Conservation (phyloP, 345 rosid species). For the Eucalyptus rudis region DNA sequence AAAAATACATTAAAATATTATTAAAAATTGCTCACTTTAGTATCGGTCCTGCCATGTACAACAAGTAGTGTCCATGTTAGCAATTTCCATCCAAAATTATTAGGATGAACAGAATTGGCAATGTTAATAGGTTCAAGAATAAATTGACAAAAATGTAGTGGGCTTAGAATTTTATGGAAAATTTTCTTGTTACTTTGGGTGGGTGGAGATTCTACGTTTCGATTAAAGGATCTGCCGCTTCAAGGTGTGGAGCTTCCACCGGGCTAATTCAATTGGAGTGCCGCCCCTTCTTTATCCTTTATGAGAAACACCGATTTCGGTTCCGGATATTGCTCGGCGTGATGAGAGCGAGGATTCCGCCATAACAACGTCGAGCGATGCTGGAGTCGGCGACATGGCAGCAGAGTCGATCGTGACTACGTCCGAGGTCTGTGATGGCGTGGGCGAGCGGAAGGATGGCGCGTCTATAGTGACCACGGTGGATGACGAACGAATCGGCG, state of each 20-base stretch:
- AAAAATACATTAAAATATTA: too few species aligned
- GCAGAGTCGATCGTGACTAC: neutral
- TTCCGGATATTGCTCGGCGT: neutral
- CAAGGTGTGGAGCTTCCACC: neutral
- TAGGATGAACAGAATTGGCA: too few species aligned
- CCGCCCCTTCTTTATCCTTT: too few species aligned
- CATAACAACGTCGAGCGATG: neutral
- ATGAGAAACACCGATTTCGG: neutral
- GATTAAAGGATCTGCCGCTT: too few species aligned
- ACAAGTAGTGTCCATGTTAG: too few species aligned
- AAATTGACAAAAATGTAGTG: too few species aligned
- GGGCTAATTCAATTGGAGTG: neutral
- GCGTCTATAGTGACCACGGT: neutral
- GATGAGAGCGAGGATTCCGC: neutral
- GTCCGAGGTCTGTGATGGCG: neutral
- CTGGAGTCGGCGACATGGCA: neutral
- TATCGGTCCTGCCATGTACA: fast-evolving
- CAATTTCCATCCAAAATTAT: too few species aligned
- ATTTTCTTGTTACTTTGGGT: neutral
- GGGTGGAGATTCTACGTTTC: neutral
- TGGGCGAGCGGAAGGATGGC: neutral
- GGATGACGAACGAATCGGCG: neutral
- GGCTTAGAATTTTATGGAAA: too few species aligned
- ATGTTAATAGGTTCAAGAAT: too few species aligned
- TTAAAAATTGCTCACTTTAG: too few species aligned